Base-by-base conservation (phyloP, 2,329 filamentous ascomycete species). In the Hypoxylon sp. region DNA sequence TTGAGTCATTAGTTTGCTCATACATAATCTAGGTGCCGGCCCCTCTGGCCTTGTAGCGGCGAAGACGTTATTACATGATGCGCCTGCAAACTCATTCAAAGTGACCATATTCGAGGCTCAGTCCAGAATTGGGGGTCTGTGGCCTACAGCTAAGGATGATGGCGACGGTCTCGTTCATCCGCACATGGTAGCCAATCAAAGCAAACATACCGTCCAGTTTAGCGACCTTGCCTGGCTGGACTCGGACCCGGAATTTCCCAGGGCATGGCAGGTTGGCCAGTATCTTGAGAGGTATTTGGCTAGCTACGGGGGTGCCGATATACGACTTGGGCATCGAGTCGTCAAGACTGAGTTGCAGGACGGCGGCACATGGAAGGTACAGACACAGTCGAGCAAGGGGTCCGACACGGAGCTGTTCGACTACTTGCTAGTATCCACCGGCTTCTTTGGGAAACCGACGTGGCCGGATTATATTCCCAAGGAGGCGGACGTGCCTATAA, bases 161-260 rank as follows among this genome's bases (percentile, higher is more conserved):
- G 68, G 65, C n/a, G 77, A 69, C 1, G 82, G 85, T 2, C 78
- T 86, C 39, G 78, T 90, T 15, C 87, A 90, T 65, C 90, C 89
- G 7, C 83, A 90, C 54, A 91, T 91, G 82, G 81, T 86, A 15
- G 86, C 86, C 3, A 96, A 96, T 74, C 87, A 94, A 71, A 93
- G 90, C 78, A 85, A 85, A 47, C 92, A 93, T 75, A 92, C 91
- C 0, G 87, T 95, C 67, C 84, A 86, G 70, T 89, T 89, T 70
- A 88, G 86, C 67, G 92, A 94, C 73, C 75, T 92, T 22, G 85
- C 90, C 5, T 96, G 92, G 92, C 81, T 84, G 2, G 78, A 82
- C 4, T 77, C 76, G 3, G 77, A 81, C 1, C 87, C 89, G 1
- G 83, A 90, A 75, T 89, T 95, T 49, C 92, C 92, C 1, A 87